Base-by-base conservation (phyloP, 2,329 filamentous ascomycete species). In the Cercospora zeae-maydis region DNA sequence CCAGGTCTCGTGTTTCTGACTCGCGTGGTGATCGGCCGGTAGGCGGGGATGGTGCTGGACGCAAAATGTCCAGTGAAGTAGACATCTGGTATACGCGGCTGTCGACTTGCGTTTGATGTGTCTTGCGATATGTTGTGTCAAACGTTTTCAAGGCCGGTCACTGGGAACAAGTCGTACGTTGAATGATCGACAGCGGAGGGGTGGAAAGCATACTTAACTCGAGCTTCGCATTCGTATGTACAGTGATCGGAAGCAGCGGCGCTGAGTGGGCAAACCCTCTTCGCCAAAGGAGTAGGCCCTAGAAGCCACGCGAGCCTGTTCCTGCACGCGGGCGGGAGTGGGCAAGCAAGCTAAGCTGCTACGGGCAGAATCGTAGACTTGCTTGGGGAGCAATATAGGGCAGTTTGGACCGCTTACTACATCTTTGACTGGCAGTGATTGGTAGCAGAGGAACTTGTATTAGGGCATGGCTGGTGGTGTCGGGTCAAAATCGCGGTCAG, bases 41-140 rank as follows among this genome's bases (percentile, higher is more conserved):
- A 33, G 49, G 37, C 13, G 54, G 59, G 5, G 64, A 66, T 24
- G 61, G 61, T 16, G 62, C 33, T 34, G 64, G 64, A 13, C 62
- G 61, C 31, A 66, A 52, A 53, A 66, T 66, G 11, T 66, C 64
- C 14, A 66, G 59, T 3, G 64, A 66, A 7, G 64, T 57, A 16
- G 62, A 45, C 64, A 66, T 66, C 16, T 21, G 63, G 47, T 39
- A 24, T 16, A 6, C 5, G 39, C n/a, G 45, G 42, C 30, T 53
- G n/a, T n/a, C n/a, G 8, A 53, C 24, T 34, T 53, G 7, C 21
- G 3, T 6, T 27, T 33, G 31, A 33, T 19, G 3, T 33, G 19
- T 47, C 7, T 47, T 8, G 42, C 30, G 49, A 16, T 31, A 1
- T 31, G 27, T 1, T 2, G 49, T 53, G 49, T 47, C 42, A n/a